Evolutionary conservation across 148 eudicot species (phyloP), one percentile per base, ranked within the genome.

Genomic region (Dianthus caryophyllus): DNA sequence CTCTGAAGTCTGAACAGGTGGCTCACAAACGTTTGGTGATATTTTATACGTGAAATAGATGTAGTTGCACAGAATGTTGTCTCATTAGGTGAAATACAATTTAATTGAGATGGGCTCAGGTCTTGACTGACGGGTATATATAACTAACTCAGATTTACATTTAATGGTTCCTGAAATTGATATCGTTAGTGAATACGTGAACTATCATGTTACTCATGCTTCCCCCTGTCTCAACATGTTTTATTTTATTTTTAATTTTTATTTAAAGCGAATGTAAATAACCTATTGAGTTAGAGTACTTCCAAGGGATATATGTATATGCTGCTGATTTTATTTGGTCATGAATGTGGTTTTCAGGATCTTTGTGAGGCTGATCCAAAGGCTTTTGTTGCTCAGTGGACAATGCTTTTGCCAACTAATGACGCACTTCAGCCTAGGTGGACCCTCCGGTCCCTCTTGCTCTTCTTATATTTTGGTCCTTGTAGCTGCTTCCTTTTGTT

Each of bases 281-380:
- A 7, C 38, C 38, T 33, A 2, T 33, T 33, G 38, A 33, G 38
- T 33, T 33, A 7, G 38, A 33, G 38, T 33, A 33, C 38, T 33
- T 33, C 4, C 3, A 33, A 33, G 38, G 7, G 7, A 33, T 33
- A 33, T 33, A 33, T 33, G 48, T n/a, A n/a, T n/a, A n/a, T n/a
- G 52, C 46, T 53, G 43, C 44, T 65, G 46, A 68, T 17, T 50
- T 51, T 39, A 18, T 31, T 67, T 53, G 43, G 41, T 55, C 18
- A 41, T 75, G 46, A 38, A 25, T 78, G 39, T 69, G 67, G 64
- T 65, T 64, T 50, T 61, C 61, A 93, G 98, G 99, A 88, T 87
- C 97, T 95, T 50, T 95, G 99, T 71, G 90, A 80, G 81, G 93
- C 82, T 75, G 99, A 95, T 76, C 93, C 93, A 55, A 90, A 95